Evolutionary conservation across 176 grass and related monocot genomes (phyloP).

Genomic region (Triticum monococcum): DNA sequence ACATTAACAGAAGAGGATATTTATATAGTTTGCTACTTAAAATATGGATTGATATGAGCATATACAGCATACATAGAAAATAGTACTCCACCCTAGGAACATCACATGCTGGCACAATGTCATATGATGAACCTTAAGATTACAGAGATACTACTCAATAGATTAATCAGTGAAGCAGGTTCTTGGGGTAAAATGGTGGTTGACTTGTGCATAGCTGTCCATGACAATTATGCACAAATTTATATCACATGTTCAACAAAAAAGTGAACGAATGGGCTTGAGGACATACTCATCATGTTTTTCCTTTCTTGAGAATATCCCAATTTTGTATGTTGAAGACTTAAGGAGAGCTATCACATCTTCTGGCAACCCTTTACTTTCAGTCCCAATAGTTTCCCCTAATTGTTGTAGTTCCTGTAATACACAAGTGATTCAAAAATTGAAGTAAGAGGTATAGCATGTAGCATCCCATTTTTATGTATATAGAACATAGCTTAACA

Average conservation of each 20-base stretch:
- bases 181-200: neutral
- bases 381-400: slow-evolving; percentile 72
- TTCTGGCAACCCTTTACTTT: slow-evolving; percentile 79
- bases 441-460: neutral
- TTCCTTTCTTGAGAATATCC: slow-evolving; percentile 81
- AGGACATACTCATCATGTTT: slow-evolving; percentile 83
- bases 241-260: neutral
- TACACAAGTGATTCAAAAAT: slow-evolving; percentile 15
- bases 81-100: neutral
- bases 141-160: neutral
- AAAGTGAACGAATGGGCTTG: slow-evolving; percentile 4
- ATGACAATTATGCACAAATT: neutral
- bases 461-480: neutral
- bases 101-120: neutral
- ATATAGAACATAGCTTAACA: neutral
- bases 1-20: slow-evolving; percentile 9
- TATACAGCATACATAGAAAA: neutral
- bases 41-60: slow-evolving; percentile 9
- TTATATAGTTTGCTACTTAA: slow-evolving; percentile 8
- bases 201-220: neutral
- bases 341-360: slow-evolving; percentile 53
- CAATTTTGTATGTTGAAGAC: slow-evolving; percentile 61
- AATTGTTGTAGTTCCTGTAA: slow-evolving; percentile 89
- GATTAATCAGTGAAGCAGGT: slow-evolving; percentile 13
- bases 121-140: neutral